These are phyloP conservation scores for Moringa oleifera DNA, from an alignment of 345 rosid species.

Conservation along the genomic window DNA sequence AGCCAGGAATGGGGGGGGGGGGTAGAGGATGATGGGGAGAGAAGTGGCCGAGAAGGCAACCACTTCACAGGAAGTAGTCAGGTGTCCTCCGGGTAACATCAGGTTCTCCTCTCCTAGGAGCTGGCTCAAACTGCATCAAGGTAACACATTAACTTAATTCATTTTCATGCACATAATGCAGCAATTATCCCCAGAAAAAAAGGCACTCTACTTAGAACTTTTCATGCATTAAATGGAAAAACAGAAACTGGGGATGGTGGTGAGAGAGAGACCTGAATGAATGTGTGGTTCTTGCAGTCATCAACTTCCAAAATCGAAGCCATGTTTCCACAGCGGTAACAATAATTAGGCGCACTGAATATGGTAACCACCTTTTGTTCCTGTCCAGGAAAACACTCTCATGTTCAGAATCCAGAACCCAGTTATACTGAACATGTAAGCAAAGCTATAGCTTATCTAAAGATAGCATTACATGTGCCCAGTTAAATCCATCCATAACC, in stretches of 20 bases:
- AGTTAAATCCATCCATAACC: slow-evolving; percentile 97
- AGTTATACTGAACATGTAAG: slow-evolving; percentile 5
- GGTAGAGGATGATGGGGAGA: no score
- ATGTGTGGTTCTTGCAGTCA: slow-evolving; percentile 80
- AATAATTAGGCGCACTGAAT: slow-evolving; percentile 96
- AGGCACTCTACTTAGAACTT: no score
- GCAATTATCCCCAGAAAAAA: not conserved
- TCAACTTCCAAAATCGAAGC: slow-evolving; percentile 98
- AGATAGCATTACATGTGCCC: slow-evolving; percentile 76
- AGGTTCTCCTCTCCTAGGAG: slow-evolving; percentile 98
- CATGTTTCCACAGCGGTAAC: slow-evolving; percentile 99
- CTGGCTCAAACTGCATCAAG: slow-evolving; percentile 83
- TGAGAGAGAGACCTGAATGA: slow-evolving; percentile 71
- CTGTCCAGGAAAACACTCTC: slow-evolving; percentile 38
- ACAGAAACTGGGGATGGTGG: not conserved
- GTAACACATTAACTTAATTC: slow-evolving; percentile 8
- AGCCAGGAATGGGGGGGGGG: not conserved
- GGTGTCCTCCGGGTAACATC: slow-evolving; percentile 97
- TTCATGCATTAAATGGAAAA: not conserved
- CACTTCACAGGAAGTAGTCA: slow-evolving; percentile 72
- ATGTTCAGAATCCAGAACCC: slow-evolving; percentile 11
- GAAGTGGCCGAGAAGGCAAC: not conserved
- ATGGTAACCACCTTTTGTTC: slow-evolving; percentile 98
- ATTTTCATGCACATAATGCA: not conserved
- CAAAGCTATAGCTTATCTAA: not conserved